Conservation (phyloP, 164 flowering plant species). For the Tetracentron sinense region DNA sequence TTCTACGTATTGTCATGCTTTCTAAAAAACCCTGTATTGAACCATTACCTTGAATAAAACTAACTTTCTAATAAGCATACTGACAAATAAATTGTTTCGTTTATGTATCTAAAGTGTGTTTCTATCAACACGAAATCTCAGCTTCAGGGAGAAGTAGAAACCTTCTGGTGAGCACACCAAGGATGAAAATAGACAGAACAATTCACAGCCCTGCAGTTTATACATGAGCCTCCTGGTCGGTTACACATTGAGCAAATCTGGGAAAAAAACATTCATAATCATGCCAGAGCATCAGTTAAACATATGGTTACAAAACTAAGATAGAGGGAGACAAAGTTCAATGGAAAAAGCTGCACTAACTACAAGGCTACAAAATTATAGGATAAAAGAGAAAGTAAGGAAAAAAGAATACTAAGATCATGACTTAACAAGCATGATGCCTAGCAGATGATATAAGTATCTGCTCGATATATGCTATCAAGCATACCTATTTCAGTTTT, state of each 20-base stretch:
- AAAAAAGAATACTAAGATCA: neutral
- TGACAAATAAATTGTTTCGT: neutral
- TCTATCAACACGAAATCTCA: neutral
- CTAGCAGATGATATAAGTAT: neutral
- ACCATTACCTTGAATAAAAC: neutral
- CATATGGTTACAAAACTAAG: neutral
- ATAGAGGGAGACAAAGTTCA: neutral
- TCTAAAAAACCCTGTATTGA: neutral
- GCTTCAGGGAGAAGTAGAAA: constrained; percentile 12
- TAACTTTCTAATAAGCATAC: neutral
- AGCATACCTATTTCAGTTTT: neutral
- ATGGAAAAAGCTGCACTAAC: neutral
- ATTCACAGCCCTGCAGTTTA: constrained; percentile 43
- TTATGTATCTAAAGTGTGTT: neutral
- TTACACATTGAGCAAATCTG: constrained; percentile 61
- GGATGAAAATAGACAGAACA: constrained; percentile 56
- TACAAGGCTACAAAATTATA: neutral
- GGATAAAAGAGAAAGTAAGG: neutral
- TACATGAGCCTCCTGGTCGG: constrained; percentile 56
- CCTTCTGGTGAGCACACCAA: constrained; percentile 78
- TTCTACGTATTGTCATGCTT: neutral
- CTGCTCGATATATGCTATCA: neutral
- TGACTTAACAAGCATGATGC: neutral
- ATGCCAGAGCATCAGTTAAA: neutral
- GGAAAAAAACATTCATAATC: constrained; percentile 9